These are phyloP conservation scores for Apiospora sp. DNA, from an alignment of 2,329 filamentous ascomycete species.

Conservation along the genomic window DNA sequence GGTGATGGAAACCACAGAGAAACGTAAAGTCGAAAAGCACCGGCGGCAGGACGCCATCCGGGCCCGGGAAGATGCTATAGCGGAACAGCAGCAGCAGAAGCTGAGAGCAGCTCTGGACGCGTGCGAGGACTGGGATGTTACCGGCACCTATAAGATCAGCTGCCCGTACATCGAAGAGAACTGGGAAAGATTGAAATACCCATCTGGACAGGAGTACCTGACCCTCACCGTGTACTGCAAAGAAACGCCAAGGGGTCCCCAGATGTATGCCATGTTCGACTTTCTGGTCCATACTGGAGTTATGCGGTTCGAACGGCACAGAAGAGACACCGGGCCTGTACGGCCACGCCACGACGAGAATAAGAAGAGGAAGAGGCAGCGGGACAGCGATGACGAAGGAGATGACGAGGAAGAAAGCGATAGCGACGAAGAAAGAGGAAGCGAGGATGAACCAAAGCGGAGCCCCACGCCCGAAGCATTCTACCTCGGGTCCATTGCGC, in stretches of 20 bases:
- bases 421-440: not conserved
- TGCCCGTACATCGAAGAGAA: not conserved
- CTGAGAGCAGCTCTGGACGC: not conserved
- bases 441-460: not conserved
- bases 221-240: not conserved
- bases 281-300: not conserved
- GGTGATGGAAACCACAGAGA: not conserved
- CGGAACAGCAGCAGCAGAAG: not conserved
- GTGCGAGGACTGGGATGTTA: not conserved
- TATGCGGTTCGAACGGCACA: not conserved
- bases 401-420: not conserved
- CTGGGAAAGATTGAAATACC: not conserved
- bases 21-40: not conserved
- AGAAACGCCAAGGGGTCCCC: not conserved
- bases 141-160: not conserved
- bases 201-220: not conserved
- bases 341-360: not conserved
- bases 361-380: not conserved
- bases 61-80: not conserved
- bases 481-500: not conserved
- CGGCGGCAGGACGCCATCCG: not conserved
- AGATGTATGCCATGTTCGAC: not conserved
- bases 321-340: not conserved
- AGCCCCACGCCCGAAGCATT: not conserved
- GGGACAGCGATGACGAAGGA: not conserved